phyloP scores from a whole-genome alignment of 257 asterid genomes.

The Thymus quinquecostatus region DNA sequence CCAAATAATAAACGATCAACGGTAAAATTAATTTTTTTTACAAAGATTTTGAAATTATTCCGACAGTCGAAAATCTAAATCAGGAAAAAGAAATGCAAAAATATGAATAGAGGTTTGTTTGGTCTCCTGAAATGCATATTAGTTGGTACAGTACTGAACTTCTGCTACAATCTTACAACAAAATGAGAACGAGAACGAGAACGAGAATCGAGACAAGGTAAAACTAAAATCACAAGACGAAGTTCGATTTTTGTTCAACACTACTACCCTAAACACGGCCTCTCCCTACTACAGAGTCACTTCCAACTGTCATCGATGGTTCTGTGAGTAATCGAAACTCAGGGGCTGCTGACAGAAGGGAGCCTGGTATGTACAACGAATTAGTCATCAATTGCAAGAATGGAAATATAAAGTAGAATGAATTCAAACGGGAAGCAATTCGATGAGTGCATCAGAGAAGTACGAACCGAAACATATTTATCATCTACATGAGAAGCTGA shows the following conservation, averaged over 20 bases:
- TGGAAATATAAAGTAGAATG: neutral
- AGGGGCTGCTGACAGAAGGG: conserved; percentile 93
- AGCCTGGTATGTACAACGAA: conserved; percentile 51
- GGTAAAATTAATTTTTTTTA: no score
- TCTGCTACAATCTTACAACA: conserved; percentile 31
- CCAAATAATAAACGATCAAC: neutral
- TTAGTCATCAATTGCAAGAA: conserved; percentile 1
- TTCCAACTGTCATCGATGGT: conserved; percentile 42
- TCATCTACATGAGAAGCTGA: neutral
- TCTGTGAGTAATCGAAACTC: conserved; percentile 79
- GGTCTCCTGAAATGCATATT: conserved; percentile 26
- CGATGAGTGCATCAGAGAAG: neutral
- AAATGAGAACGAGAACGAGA: conserved; percentile 7
- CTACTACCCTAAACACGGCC: conserved; percentile 38
- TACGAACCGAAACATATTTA: neutral
- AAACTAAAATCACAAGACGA: conserved; percentile 39
- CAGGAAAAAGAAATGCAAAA: conserved; percentile 15
- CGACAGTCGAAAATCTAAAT: conserved; percentile 8
- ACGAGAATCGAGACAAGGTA: conserved; percentile 20
- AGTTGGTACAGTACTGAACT: conserved; percentile 22
- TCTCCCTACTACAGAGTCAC: conserved; percentile 37
- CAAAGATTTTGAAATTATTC: neutral
- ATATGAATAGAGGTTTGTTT: conserved; percentile 15
- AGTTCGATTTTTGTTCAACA: conserved; percentile 36
- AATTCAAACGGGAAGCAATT: neutral